Evolutionary conservation across 1,139 yeast genomes (phyloP).

Genomic region (Taphrina pruni): DNA sequence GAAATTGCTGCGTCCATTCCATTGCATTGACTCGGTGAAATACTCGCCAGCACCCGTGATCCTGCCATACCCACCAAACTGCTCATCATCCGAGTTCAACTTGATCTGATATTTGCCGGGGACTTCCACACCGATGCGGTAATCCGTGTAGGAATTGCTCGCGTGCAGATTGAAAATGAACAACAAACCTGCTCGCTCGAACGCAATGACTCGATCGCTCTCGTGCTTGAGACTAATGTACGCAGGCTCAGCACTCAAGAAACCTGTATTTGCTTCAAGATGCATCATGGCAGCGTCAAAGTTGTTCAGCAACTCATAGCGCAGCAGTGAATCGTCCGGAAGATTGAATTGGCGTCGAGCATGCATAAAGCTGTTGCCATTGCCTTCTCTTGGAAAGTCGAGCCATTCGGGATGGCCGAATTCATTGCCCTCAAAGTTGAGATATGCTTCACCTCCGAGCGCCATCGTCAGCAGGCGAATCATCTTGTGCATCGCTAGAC

Average conservation of each 20-base stretch:
- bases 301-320: conserved; percentile 75
- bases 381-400: conserved; percentile 92
- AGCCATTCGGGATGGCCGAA: conserved; percentile 99
- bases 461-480: conserved; percentile 84
- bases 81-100: conserved; percentile 69
- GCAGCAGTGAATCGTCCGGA: conserved; percentile 74
- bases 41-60: conserved; percentile 61
- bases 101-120: conserved; percentile 79
- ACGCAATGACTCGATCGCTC: conserved; percentile 82
- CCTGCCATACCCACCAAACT: conserved; percentile 82
- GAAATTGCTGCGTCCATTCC: conserved; percentile 82
- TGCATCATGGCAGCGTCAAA: conserved; percentile 87
- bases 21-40: conserved; percentile 71
- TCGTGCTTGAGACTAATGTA: conserved; percentile 88
- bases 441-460: conserved; percentile 93
- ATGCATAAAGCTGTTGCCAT: conserved; percentile 85
- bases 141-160: conserved; percentile 72
- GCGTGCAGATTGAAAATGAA: conserved; percentile 92
- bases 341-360: conserved; percentile 94
- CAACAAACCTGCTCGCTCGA: conserved; percentile 82
- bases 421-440: conserved; percentile 96
- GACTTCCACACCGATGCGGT: conserved; percentile 82
- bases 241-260: conserved; percentile 72
- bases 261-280: conserved; percentile 69
- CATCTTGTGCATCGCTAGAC: conserved; percentile 86